Percentiles rank a stretch among this genome's conserved stretches.
Conservation (phyloP, 1,139 yeast species). For the Candida albicans region DNA sequence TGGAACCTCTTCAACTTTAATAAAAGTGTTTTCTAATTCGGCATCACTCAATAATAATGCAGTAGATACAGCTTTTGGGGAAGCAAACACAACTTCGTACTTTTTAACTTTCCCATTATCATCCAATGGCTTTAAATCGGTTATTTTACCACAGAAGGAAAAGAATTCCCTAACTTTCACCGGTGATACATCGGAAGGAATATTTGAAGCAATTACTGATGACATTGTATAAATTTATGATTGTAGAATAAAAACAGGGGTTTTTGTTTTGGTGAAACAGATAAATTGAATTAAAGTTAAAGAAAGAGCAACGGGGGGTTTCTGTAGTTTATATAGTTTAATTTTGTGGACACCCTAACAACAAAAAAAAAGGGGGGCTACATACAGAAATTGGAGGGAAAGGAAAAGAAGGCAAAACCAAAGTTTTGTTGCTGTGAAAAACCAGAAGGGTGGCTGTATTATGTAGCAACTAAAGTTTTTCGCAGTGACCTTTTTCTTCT, state of each 20-base stretch:
- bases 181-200: conserved; percentile 54
- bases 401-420: too few relatives aligned
- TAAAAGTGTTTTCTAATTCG: conserved; percentile 60
- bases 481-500: too few relatives aligned
- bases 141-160: conserved; percentile 74
- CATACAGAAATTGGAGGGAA: too few relatives aligned
- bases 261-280: background rate
- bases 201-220: conserved; percentile 56
- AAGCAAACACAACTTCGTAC: conserved; percentile 55
- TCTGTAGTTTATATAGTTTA: background rate
- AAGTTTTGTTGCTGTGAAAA: too few relatives aligned
- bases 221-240: conserved; percentile 29
- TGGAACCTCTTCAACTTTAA: conserved; percentile 44
- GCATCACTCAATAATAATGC: conserved; percentile 75
- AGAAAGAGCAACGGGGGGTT: background rate
- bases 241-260: background rate
- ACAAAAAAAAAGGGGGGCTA: background rate
- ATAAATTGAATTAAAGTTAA: background rate
- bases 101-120: conserved; percentile 27
- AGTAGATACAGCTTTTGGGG: conserved; percentile 66
- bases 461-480: too few relatives aligned
- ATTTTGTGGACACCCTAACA: background rate
- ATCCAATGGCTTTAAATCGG: conserved; percentile 8
- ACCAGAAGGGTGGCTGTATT: too few relatives aligned
- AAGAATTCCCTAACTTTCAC: conserved; percentile 67